Evolutionary conservation across 2,329 filamentous ascomycete species (phyloP).

Genomic region (Neoscytalidium dimidiatum): DNA sequence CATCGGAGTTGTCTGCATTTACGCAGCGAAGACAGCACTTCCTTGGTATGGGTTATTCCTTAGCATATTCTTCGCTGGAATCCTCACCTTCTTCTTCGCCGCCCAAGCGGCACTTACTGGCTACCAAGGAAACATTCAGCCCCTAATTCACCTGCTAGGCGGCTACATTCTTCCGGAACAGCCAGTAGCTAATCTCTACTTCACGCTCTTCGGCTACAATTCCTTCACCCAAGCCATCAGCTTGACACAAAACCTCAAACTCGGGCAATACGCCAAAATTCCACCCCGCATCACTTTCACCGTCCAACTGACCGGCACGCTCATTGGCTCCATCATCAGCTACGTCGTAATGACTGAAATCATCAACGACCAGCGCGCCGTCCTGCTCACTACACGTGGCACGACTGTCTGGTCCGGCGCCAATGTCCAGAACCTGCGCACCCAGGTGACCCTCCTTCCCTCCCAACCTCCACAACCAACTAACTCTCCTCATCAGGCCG

Average conservation of each 20-base stretch:
- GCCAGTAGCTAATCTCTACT: constrained; percentile 41
- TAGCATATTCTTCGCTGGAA: constrained; percentile 24
- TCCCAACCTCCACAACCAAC: neutral
- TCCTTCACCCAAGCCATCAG: constrained; percentile 30
- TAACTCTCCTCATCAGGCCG: constrained; percentile 32
- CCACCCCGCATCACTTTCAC: constrained; percentile 68
- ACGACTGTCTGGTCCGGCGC: constrained; percentile 49
- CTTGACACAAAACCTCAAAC: constrained; percentile 34
- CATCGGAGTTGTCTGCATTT: constrained; percentile 30
- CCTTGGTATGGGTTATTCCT: constrained; percentile 37
- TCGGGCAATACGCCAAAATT: constrained; percentile 56
- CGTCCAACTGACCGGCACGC: constrained; percentile 65
- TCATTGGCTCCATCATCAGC: constrained; percentile 64
- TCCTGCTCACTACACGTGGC: constrained; percentile 42
- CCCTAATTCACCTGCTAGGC: constrained; percentile 23
- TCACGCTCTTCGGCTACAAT: constrained; percentile 40
- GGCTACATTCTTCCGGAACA: constrained; percentile 28
- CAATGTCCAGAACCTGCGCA: constrained; percentile 47
- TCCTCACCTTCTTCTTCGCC: constrained; percentile 31
- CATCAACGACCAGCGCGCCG: constrained; percentile 40
- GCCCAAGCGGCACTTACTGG: constrained; percentile 28
- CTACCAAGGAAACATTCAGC: constrained; percentile 23
- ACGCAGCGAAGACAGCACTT: constrained; percentile 30
- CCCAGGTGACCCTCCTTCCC: constrained; percentile 22
- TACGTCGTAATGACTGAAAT: constrained; percentile 49